Percentiles rank a stretch among this genome's conserved stretches.
Conservation (phyloP, 108 stramenopile genomes). For the Nitzschia sp. region DNA sequence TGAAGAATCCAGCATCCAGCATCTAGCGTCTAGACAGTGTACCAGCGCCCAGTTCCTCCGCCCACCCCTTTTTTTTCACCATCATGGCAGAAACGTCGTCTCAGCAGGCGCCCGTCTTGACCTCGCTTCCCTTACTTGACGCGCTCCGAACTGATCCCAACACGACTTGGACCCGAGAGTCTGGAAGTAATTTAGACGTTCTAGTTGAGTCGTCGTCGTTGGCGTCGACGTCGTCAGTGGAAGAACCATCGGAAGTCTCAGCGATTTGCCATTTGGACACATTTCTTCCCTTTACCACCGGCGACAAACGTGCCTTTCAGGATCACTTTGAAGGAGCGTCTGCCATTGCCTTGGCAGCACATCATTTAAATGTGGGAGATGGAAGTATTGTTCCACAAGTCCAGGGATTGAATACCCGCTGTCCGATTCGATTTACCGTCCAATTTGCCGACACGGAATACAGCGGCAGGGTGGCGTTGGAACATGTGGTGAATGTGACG, state of each 20-base stretch:
- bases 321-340: conserved; percentile 35
- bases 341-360: conserved; percentile 39
- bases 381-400: conserved; percentile 47
- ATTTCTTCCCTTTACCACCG: conserved; percentile 17
- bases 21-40: too few relatives aligned
- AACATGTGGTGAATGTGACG: conserved; percentile 6
- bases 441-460: conserved; percentile 31
- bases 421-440: conserved; percentile 40
- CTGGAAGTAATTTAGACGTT: conserved; percentile 19
- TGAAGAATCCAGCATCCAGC: too few relatives aligned
- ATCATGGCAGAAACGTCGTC: too few relatives aligned
- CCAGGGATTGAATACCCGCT: conserved; percentile 37
- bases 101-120: conserved; percentile 1
- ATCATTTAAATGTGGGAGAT: conserved; percentile 56
- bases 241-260: background rate
- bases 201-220: background rate
- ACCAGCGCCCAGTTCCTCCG: too few relatives aligned
- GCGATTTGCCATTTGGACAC: conserved; percentile 14
- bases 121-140: conserved; percentile 6
- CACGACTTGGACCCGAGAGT: background rate
- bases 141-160: background rate
- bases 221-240: background rate
- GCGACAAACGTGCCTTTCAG: background rate
- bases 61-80: too few relatives aligned
- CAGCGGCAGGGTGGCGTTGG: conserved; percentile 1